Evolutionary conservation across 345 rosid species (phyloP), one percentile per base, ranked within the genome.

Genomic region (Populus euphratica): DNA sequence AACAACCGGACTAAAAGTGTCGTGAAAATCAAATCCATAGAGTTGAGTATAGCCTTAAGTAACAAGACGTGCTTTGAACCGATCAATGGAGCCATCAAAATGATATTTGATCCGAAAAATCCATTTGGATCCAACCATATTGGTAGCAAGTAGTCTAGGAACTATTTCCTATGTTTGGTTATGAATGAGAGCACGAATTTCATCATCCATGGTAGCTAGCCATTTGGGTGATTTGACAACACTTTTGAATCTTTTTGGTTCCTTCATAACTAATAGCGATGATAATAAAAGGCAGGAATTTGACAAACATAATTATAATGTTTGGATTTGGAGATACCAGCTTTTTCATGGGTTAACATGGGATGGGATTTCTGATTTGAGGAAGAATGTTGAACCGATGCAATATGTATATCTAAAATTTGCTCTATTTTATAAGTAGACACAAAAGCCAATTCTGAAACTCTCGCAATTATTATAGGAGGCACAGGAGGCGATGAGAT

Each of bases 71-170:
- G 33, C 33, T 31, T 31, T 31, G 33, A 31, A 2, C 33, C 33
- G 31, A 12, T 68, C 78, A 25, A 79, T 31, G 2, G 70, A 65
- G 1, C 70, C 82, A 74, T 74, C 68, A 7, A 38, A 13, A 20
- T 14, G 12, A 23, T 23, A 20, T 59, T 79, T 74, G 33, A 59
- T 61, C 1, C 5, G 9, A 35, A 80, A 74, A 17, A 80, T 54
- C 83, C 72, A 80, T 64, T 62, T 80, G 62, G 72, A 75, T 8
- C 79, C 68, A n/a, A 80, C 29, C 49, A 76, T 23, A 16, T 63
- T 70, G 3, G 68, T 50, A 31, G 50, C 21, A 4, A 50, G 18
- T 17, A 59, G 72, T 27, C 38, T 33, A 5, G 80, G 76, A 18
- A 70, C 76, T 13, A 76, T n/a, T 14, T 14, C 21, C 72, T 69